These are phyloP conservation scores for Sporothrix brasiliensis DNA, from an alignment of 2,329 filamentous ascomycete species.

Conservation along the genomic window DNA sequence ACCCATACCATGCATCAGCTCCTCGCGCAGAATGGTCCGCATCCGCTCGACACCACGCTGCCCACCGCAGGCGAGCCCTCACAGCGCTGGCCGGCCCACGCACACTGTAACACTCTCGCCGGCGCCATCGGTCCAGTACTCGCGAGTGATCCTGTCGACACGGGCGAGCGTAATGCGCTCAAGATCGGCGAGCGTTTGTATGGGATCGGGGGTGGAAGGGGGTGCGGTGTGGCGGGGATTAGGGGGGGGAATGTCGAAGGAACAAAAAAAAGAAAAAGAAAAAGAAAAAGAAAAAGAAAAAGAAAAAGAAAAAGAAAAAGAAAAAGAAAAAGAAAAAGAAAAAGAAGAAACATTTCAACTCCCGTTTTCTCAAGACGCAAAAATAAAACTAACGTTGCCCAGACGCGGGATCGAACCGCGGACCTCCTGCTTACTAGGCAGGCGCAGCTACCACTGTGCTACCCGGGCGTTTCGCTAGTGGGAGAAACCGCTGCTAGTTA, in stretches of 20 bases:
- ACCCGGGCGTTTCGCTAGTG: conserved; percentile 17
- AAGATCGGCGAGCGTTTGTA: conserved; percentile 28
- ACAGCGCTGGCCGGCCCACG: conserved; percentile 52
- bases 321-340: neutral
- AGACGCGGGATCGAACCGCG: conserved; percentile 29
- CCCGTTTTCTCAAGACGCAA: no score
- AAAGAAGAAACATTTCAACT: neutral
- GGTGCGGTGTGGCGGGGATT: no score
- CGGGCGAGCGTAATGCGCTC: conserved; percentile 2
- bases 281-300: neutral
- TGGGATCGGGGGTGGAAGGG: conserved; percentile 33
- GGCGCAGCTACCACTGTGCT: conserved; percentile 29
- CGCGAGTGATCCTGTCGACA: conserved; percentile 27
- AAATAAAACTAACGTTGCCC: neutral
- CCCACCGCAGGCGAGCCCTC: conserved; percentile 46
- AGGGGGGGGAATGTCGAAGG: neutral
- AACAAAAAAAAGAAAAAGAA: neutral
- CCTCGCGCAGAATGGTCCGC: conserved; percentile 28
- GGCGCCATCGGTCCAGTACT: conserved; percentile 31
- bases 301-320: neutral
- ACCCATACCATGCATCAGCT: conserved; percentile 29
- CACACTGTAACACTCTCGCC: conserved; percentile 31
- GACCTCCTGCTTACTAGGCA: conserved; percentile 29
- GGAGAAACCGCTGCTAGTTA: neutral
- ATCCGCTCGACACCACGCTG: conserved; percentile 29